Conservation (phyloP, 2,329 filamentous ascomycete species). For the Alternaria novae-zelandiae region DNA sequence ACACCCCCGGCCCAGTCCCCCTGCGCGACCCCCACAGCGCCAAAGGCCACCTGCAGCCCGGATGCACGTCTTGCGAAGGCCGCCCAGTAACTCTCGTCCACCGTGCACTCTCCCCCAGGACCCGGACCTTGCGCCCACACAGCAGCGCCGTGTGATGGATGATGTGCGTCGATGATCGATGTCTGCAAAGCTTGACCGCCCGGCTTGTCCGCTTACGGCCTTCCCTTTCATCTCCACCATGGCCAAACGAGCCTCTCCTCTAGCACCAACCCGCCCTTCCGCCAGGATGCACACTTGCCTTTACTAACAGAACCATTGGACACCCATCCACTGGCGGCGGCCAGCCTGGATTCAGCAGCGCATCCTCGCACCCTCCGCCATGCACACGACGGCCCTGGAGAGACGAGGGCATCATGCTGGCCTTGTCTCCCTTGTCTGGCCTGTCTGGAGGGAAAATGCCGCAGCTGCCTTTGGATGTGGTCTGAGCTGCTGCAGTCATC, state of each 20-base stretch:
- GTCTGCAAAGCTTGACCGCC: constrained; percentile 11
- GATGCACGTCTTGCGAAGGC: constrained; percentile 19
- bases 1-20: constrained; percentile 15
- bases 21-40: constrained; percentile 27
- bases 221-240: background rate
- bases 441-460: constrained; percentile 22
- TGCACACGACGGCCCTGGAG: constrained; percentile 1
- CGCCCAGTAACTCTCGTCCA: constrained; percentile 1
- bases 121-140: constrained; percentile 6
- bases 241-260: background rate
- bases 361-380: background rate
- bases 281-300: background rate
- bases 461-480: constrained; percentile 10
- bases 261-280: background rate
- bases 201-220: background rate
- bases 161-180: constrained; percentile 17
- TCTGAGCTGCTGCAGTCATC: constrained; percentile 16
- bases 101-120: constrained; percentile 2
- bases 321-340: background rate
- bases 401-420: constrained; percentile 9
- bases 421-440: background rate
- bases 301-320: background rate
- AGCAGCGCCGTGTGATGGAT: constrained; percentile 6
- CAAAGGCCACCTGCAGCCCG: constrained; percentile 31
- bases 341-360: background rate